Evolutionary conservation across 495 filamentous ascomycete genomes (phyloP).

Genomic region (Lophiotrema nucula): DNA sequence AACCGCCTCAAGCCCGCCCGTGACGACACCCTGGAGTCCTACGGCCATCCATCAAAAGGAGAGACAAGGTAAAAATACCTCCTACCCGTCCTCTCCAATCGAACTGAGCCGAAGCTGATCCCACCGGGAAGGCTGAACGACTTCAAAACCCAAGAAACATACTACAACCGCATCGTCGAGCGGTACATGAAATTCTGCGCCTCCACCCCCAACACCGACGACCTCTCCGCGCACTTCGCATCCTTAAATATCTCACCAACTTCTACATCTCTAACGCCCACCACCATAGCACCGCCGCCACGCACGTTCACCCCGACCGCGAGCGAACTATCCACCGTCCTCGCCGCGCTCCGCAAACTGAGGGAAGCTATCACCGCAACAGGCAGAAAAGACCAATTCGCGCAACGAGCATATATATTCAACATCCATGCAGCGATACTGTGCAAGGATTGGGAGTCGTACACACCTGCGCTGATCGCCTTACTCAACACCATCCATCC

Average conservation of each 20-base stretch:
- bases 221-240: conserved; percentile 71
- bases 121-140: conserved; percentile 63
- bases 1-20: conserved; percentile 70
- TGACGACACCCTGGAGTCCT: conserved; percentile 68
- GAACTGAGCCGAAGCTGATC: not conserved
- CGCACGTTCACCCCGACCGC: conserved; percentile 41
- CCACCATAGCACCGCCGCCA: conserved; percentile 15
- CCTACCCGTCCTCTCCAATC: not conserved
- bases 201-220: conserved; percentile 59
- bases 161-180: conserved; percentile 80
- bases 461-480: conserved; percentile 80
- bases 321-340: conserved; percentile 57
- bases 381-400: conserved; percentile 58
- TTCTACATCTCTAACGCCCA: conserved; percentile 35
- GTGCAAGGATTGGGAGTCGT: conserved; percentile 76
- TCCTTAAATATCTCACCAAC: conserved; percentile 53
- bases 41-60: conserved; percentile 85
- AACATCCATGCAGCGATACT: conserved; percentile 79
- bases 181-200: conserved; percentile 88
- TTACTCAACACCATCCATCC: conserved; percentile 71
- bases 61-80: conserved; percentile 55
- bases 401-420: conserved; percentile 56
- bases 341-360: conserved; percentile 83
- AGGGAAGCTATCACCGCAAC: conserved; percentile 82
- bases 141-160: conserved; percentile 70